Evolutionary conservation across 2,329 filamentous ascomycete species (phyloP).

Genomic region (Emmonsiellopsis sp.): DNA sequence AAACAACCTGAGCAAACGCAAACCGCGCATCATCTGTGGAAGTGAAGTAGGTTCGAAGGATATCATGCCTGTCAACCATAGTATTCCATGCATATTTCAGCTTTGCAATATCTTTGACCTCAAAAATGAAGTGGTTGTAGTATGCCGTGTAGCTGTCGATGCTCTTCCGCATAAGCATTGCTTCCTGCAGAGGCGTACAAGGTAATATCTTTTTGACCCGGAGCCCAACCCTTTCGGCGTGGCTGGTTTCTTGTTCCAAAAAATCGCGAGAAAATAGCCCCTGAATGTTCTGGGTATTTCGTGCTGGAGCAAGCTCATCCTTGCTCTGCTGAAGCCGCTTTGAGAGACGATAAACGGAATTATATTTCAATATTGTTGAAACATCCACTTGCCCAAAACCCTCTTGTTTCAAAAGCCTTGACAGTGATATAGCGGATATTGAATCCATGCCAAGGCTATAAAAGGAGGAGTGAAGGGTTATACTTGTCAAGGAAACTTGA

Average conservation of each 20-base stretch:
- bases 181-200: slow-evolving; percentile 80
- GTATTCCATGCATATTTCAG: slow-evolving; percentile 54
- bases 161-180: slow-evolving; percentile 61
- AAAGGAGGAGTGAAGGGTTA: slow-evolving; percentile 62
- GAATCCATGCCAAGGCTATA: slow-evolving; percentile 75
- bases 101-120: slow-evolving; percentile 41
- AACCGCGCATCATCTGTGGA: slow-evolving; percentile 51
- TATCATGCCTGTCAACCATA: slow-evolving; percentile 60
- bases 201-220: slow-evolving; percentile 55
- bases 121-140: slow-evolving; percentile 62
- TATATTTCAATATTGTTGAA: slow-evolving; percentile 59
- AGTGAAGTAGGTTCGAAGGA: slow-evolving; percentile 68
- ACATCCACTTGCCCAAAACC: slow-evolving; percentile 50
- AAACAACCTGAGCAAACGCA: slow-evolving; percentile 64
- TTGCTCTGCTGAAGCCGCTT: not conserved
- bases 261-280: slow-evolving; percentile 20
- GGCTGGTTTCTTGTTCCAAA: slow-evolving; percentile 20
- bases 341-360: slow-evolving; percentile 54
- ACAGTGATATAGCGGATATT: slow-evolving; percentile 65
- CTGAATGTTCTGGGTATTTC: slow-evolving; percentile 1
- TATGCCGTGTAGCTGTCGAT: slow-evolving; percentile 48
- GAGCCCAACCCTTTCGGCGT: slow-evolving; percentile 24
- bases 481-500: slow-evolving; percentile 32
- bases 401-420: slow-evolving; percentile 45
- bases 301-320: not conserved